Conservation (phyloP, 129 eudicot genomes). For the Tagetes erecta region DNA sequence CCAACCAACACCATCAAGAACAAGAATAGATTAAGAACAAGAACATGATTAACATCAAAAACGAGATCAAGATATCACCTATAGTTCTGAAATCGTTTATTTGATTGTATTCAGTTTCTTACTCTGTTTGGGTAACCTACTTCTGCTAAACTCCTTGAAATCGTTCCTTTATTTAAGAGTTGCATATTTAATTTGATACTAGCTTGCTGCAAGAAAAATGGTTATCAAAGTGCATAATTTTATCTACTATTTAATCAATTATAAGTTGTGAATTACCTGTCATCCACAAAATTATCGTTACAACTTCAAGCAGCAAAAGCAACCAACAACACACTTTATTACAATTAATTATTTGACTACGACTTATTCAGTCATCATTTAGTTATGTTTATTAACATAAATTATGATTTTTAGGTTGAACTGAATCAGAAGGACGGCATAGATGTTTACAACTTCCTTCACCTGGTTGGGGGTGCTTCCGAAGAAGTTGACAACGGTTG, state of each 20-base stretch:
- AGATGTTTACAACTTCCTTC: constrained; percentile 78
- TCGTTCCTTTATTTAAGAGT: background rate
- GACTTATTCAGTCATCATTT: background rate
- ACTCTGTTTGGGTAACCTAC: background rate
- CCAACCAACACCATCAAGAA: too few relatives aligned
- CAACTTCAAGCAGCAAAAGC: constrained; percentile 12
- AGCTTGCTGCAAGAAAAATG: background rate
- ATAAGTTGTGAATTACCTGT: background rate
- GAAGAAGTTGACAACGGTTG: constrained; percentile 49
- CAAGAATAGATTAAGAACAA: too few relatives aligned
- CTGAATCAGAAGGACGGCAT: constrained; percentile 47
- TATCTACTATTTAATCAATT: background rate
- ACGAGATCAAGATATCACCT: background rate
- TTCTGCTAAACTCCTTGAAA: background rate
- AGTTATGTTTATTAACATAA: background rate
- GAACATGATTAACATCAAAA: too few relatives aligned
- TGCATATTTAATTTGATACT: background rate
- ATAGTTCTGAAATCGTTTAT: background rate
- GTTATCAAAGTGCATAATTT: background rate
- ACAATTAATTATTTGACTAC: constrained; percentile 20
- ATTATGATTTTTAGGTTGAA: constrained; percentile 51
- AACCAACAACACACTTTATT: constrained; percentile 10
- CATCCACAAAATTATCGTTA: background rate
- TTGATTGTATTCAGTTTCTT: background rate
- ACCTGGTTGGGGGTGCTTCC: constrained; percentile 51